Conservation (phyloP, 129 eudicot genomes). For the Artemisia argyi region DNA sequence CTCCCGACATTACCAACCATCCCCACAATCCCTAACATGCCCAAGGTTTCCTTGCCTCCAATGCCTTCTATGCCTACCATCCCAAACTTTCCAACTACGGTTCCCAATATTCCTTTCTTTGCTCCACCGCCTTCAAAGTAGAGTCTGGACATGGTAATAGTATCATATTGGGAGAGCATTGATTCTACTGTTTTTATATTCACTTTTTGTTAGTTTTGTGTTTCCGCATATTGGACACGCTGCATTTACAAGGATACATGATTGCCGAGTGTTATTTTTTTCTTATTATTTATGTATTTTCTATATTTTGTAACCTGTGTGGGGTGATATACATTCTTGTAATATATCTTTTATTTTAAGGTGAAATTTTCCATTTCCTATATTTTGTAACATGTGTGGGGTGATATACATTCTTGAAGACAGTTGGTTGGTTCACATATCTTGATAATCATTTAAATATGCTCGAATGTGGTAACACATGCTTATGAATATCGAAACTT, state of each 20-base stretch:
- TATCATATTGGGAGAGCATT: background rate
- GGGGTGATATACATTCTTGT: slow-evolving; percentile 7
- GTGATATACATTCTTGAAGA: too few relatives aligned
- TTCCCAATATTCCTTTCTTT: slow-evolving; percentile 29
- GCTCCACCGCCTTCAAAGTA: slow-evolving; percentile 41
- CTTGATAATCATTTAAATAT: too few relatives aligned
- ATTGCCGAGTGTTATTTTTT: slow-evolving; percentile 9
- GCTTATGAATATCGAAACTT: too few relatives aligned
- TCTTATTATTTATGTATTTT: too few relatives aligned
- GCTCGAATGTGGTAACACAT: too few relatives aligned
- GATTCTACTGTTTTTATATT: too few relatives aligned
- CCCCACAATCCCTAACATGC: slow-evolving; percentile 28
- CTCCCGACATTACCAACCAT: slow-evolving; percentile 16
- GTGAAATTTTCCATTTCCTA: background rate
- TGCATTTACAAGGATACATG: slow-evolving; percentile 3
- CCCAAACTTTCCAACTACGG: slow-evolving; percentile 33
- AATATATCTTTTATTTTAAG: slow-evolving; percentile 1
- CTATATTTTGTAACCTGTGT: too few relatives aligned
- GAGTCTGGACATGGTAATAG: background rate
- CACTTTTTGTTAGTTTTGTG: too few relatives aligned
- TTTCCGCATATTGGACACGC: too few relatives aligned
- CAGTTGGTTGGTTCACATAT: too few relatives aligned
- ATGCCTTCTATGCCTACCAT: slow-evolving; percentile 39
- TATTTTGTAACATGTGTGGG: too few relatives aligned
- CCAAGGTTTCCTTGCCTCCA: slow-evolving; percentile 29